These are phyloP conservation scores for Aegilops bicornis DNA, from an alignment of 176 grass and related monocot species.

Conservation along the genomic window DNA sequence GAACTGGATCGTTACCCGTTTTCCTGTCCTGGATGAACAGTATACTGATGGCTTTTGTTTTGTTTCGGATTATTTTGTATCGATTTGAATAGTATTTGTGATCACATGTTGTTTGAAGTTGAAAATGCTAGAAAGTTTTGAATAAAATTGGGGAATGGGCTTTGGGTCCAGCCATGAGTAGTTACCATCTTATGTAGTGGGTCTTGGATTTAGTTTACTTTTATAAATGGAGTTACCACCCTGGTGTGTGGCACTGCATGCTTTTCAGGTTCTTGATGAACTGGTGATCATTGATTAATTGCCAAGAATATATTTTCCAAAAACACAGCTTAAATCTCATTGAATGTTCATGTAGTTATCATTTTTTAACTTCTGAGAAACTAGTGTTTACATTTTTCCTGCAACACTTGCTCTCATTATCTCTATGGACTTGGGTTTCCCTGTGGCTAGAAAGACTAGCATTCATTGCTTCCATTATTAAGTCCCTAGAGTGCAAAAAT, in stretches of 20 bases:
- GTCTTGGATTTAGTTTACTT: not conserved
- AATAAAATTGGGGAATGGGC: not conserved
- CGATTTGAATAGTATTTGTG: not conserved
- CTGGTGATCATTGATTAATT: not conserved
- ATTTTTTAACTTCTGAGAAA: not conserved
- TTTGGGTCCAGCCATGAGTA: not conserved
- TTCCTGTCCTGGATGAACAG: not conserved
- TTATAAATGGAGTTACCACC: not conserved
- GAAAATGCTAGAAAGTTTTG: not conserved
- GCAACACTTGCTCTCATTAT: not conserved
- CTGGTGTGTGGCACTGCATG: not conserved
- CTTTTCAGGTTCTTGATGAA: not conserved
- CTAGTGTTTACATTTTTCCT: not conserved
- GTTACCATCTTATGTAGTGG: not conserved
- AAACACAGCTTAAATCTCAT: not conserved
- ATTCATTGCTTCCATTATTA: not conserved
- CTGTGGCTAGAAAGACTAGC: not conserved
- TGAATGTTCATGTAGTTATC: not conserved
- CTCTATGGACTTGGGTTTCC: not conserved
- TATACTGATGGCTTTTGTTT: not conserved
- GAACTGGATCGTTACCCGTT: not conserved
- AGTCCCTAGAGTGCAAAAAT: not conserved
- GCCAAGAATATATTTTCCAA: not conserved
- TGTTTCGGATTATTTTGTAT: not conserved
- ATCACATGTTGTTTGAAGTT: not conserved